Base-by-base conservation (phyloP, 2,329 filamentous ascomycete genomes). In the Periconia sp. region DNA sequence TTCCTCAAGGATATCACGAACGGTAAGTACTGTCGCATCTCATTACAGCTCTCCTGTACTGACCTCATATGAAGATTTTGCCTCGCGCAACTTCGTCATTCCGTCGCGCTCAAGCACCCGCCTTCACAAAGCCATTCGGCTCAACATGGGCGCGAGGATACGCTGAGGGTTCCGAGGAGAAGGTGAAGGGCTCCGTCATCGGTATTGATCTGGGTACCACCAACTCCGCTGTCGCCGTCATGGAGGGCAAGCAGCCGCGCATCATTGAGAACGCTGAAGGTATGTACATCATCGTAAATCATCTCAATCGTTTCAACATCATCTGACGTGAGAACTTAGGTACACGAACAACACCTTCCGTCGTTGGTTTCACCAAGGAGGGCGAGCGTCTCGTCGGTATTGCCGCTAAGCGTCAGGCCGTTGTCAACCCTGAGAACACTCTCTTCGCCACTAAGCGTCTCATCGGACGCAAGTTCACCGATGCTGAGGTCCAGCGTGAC, bases 371-470 rank as follows among this genome's bases (percentile, higher is more conserved):
- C 85, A 96, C 91, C 72, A 97, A 76, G 97, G 91, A 96, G 81
- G 94, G 89, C 63, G 91, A 96, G 85, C 90, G 91, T 83, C 82
- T 97, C 71, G 95, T 96, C 72, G 91, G 92, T 82, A 91, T 96
- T 86, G 88, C 91, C 68, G 92, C 92, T 72, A 96, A 96, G 89
- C 96, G 96, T 81, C 92, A 96, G 80, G 91, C 94, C 79, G 92
- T 92, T 77, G 95, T 95, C 91, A 96, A 96, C 88, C 92, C 92
- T 50, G 74, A 81, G 76, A 94, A 95, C 87, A 96, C 91, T 63
- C 90, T 95, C 81, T 96, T 96, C 82, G 92, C 96, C 74, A 90
- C 90, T 68, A 97, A 96, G 89, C 91, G 92, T 81, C 84, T 97
- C 71, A 97, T 97, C 71, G 92, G 92, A 74, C 91, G 92, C 81